Percentiles rank a stretch among this genome's conserved stretches.
Evolutionary conservation across 495 filamentous ascomycete species (phyloP).

Genomic region (Lasiosphaeriaceae sp.): DNA sequence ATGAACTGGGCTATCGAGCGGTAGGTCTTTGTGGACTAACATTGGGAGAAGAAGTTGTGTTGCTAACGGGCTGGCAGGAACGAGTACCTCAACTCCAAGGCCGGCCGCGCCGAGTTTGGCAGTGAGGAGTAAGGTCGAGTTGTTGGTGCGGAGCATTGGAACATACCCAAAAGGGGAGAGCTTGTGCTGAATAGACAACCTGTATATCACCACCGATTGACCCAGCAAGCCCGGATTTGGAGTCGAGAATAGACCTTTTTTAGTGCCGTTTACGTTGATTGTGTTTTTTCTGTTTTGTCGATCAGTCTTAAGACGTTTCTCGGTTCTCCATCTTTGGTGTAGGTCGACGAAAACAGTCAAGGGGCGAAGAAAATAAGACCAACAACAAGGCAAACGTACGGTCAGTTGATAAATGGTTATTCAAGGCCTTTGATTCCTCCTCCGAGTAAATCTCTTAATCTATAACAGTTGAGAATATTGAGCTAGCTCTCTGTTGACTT

Average conservation of each 20-base stretch:
- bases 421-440: too few relatives aligned
- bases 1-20: conserved; percentile 85
- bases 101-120: conserved; percentile 61
- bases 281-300: neutral
- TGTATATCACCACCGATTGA: conserved; percentile 25
- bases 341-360: too few relatives aligned
- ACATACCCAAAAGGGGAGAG: conserved; percentile 1
- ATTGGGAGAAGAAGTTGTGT: neutral
- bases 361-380: too few relatives aligned
- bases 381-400: too few relatives aligned
- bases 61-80: conserved; percentile 56
- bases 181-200: conserved; percentile 28
- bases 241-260: neutral
- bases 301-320: too few relatives aligned
- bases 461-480: too few relatives aligned
- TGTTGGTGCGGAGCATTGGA: neutral
- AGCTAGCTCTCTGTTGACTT: too few relatives aligned
- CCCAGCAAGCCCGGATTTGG: conserved; percentile 1
- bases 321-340: too few relatives aligned
- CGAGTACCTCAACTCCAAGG: conserved; percentile 89
- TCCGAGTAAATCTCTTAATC: too few relatives aligned
- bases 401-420: too few relatives aligned
- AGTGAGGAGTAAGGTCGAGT: conserved; percentile 38
- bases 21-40: conserved; percentile 48
- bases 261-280: neutral